Evolutionary conservation across 148 eudicot species (phyloP), one percentile per base, ranked within the genome.

Genomic region (Fagopyrum esculentum): DNA sequence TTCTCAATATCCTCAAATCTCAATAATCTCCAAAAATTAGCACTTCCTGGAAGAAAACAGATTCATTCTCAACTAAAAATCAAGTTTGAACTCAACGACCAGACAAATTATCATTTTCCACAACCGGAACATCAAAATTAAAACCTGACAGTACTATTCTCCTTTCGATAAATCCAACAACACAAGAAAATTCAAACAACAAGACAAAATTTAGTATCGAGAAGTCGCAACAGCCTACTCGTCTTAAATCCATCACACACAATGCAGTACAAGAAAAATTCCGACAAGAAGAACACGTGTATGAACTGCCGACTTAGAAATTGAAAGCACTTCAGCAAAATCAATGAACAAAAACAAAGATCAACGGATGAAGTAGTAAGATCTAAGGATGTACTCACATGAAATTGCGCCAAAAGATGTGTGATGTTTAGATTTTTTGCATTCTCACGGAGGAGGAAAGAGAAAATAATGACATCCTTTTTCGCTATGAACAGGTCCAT

Each of bases 1-100:
- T 40, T 19, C 64, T 59, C 61, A 56, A 56, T n/a, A 56, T n/a
- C 61, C 61, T 56, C 19, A 59, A 59, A 59, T n/a, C 64, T 40
- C 4, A 19, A n/a, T 49, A 49, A 8, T 12, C 52, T 49, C 52
- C 9, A 49, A 2, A 9, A 49, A 12, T 8, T 49, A 1, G 52
- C 52, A 49, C 40, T 55, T 1, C 59, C 69, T 29, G 69, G 44
- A 63, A 63, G 69, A 13, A 13, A 16, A 30, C 30, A 8, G n/a
- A 66, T 40, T 40, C 12, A 66, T 66, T 15, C 71, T 35, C 46
- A 43, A 66, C 71, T 40, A 66, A 19, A 66, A 40, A 22, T 66
- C 71, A 12, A 4, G 46, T 3, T 13, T 64, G 30, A 59, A 4
- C 60, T 6, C 5, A 55, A 15, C 22, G 12, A 59, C 12, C 4